A percentile compares a stretch with the other conserved stretches of the same genome.
Conservation (phyloP, 352 stramenopile species). For the Chrysophaeum taylorii region DNA sequence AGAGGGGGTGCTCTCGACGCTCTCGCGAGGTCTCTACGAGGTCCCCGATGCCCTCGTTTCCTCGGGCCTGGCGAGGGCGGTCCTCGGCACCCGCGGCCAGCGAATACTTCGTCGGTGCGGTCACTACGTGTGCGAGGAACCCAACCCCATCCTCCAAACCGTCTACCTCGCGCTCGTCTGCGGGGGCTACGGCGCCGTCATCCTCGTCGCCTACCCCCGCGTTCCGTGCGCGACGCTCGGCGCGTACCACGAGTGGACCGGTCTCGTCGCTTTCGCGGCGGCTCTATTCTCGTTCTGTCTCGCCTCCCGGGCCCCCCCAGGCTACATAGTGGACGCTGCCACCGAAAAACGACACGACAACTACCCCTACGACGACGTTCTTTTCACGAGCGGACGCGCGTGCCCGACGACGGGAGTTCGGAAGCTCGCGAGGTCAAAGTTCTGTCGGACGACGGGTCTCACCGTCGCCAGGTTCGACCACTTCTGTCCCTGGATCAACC, state of each 20-base stretch:
- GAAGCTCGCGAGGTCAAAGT: slow-evolving; percentile 48
- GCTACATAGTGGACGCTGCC: slow-evolving; percentile 35
- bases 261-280: slow-evolving; percentile 41
- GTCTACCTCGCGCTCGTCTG: slow-evolving; percentile 36
- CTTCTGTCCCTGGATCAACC: slow-evolving; percentile 53
- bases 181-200: slow-evolving; percentile 44
- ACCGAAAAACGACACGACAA: slow-evolving; percentile 46
- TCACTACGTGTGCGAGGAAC: slow-evolving; percentile 14
- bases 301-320: slow-evolving; percentile 33
- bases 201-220: slow-evolving; percentile 42
- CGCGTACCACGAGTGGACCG: slow-evolving; percentile 37
- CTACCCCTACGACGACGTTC: slow-evolving; percentile 50
- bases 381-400: slow-evolving; percentile 37
- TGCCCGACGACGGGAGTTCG: slow-evolving; percentile 44
- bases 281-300: slow-evolving; percentile 41
- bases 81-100: too few relatives aligned
- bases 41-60: too few relatives aligned
- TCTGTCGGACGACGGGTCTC: slow-evolving; percentile 42
- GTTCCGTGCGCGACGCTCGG: slow-evolving; percentile 35
- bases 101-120: too few relatives aligned
- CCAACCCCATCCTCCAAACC: slow-evolving; percentile 14
- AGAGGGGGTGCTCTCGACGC: too few relatives aligned
- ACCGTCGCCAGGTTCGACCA: slow-evolving; percentile 53
- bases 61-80: too few relatives aligned
- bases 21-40: too few relatives aligned